Evolutionary conservation across 306 rosid species (phyloP).

Genomic region (Ormosia emarginata): DNA sequence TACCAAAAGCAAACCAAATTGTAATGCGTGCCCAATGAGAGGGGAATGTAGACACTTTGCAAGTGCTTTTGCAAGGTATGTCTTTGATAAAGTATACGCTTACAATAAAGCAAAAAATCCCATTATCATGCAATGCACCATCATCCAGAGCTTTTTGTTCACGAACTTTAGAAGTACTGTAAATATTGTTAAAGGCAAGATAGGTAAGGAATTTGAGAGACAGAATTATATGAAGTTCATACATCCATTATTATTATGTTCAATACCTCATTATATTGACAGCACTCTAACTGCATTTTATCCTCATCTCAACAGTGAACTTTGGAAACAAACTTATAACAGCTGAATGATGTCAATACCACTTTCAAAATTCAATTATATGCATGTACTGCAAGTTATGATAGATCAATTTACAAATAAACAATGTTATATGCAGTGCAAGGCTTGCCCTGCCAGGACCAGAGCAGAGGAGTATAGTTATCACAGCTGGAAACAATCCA

Average conservation of each 20-base stretch:
- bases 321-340: constrained; percentile 5
- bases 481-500: constrained; percentile 37
- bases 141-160: constrained; percentile 2
- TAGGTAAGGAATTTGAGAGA: not conserved
- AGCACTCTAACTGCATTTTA: not conserved
- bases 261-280: not conserved
- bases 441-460: constrained; percentile 89
- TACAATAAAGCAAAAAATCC: not conserved
- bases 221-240: not conserved
- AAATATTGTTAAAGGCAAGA: not conserved
- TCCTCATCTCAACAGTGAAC: not conserved
- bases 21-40: constrained; percentile 94
- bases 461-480: constrained; percentile 57
- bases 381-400: constrained; percentile 11
- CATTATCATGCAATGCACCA: not conserved
- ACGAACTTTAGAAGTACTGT: not conserved
- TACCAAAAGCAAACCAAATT: constrained; percentile 85
- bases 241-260: not conserved
- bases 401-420: constrained; percentile 30
- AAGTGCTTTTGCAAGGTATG: constrained; percentile 92
- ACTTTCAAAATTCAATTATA: constrained; percentile 15
- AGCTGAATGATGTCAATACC: not conserved
- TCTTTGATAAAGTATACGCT: not conserved
- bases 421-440: constrained; percentile 62
- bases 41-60: constrained; percentile 96